Base-by-base conservation (phyloP, 306 rosid species). In the Amphicarpaea edgeworthii region DNA sequence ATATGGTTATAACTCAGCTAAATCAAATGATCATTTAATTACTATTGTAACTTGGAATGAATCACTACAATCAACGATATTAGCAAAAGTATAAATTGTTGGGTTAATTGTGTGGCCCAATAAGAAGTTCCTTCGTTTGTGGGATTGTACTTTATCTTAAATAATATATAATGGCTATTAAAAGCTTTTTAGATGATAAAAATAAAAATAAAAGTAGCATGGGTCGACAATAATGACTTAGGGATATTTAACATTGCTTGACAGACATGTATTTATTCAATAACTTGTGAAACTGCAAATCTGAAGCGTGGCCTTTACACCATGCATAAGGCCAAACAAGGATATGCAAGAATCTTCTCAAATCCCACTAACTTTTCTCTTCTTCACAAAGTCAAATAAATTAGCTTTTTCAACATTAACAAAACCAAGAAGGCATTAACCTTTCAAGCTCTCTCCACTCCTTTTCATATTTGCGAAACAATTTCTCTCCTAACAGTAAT, bases 331-430 rank as follows among this genome's bases (percentile, higher is more conserved):
- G 55, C 73, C 81, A 69, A 60, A 69, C 73, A 38, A 16, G 28
- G 65, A 80, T 46, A 67, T 38, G 75, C 50, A 51, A n/a, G 47
- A 75, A 76, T 76, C 58, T 65, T 76, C 57, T 59, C 21, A 50
- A 38, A 60, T 10, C 68, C 74, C 55, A 76, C 78, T 26, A 46
- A 34, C 76, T 57, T 51, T 62, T 62, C 72, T 78, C 79, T 70
- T n/a, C 19, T 40, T 66, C 38, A 12, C 71, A 17, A 68, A 64
- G 66, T 76, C 80, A 65, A 40, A 64, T 24, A 4, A 26, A 26
- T 53, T 63, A 32, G 6, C 5, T 21, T 72, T 63, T 47, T 72
- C 21, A 16, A 49, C 71, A 23, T 78, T 11, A 68, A 43, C 69
- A 79, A 80, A 78, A 17, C 19, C 7, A 32, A 43, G 32, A 7